These are phyloP conservation scores for Phytophthora meadii DNA, from an alignment of 352 stramenopile species.

Conservation along the genomic window DNA sequence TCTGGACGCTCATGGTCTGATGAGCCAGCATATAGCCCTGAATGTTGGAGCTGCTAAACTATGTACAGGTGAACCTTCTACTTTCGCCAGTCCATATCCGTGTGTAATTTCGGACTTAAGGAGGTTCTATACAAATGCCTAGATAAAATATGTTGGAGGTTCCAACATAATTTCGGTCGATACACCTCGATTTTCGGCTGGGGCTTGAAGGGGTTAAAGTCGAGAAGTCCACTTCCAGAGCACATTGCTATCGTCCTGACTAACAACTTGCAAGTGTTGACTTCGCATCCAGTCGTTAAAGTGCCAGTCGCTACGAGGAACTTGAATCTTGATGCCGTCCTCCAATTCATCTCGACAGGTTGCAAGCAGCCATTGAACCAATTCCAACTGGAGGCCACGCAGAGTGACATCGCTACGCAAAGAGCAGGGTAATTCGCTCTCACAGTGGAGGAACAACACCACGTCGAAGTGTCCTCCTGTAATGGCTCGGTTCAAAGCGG, in stretches of 20 bases:
- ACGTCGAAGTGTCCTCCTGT: conserved; percentile 18
- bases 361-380: conserved; percentile 27
- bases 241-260: conserved; percentile 12
- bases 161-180: no score
- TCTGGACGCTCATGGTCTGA: no score
- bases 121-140: no score
- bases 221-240: conserved; percentile 18
- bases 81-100: no score
- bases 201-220: neutral
- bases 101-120: no score
- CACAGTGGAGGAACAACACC: conserved; percentile 18
- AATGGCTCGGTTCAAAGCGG: conserved; percentile 16
- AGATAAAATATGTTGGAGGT: no score
- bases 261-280: conserved; percentile 15
- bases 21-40: no score
- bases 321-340: conserved; percentile 14
- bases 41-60: no score
- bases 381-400: conserved; percentile 13
- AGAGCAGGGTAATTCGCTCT: conserved; percentile 12
- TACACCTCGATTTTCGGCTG: no score
- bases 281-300: conserved; percentile 30
- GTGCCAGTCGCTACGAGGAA: conserved; percentile 22
- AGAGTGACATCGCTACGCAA: conserved; percentile 12
- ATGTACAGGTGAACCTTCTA: no score
- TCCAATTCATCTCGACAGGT: conserved; percentile 11